Percentiles rank a stretch among this genome's conserved stretches.
phyloP scores from a whole-genome alignment of 345 rosid genomes.

The Syzygium jambos region DNA sequence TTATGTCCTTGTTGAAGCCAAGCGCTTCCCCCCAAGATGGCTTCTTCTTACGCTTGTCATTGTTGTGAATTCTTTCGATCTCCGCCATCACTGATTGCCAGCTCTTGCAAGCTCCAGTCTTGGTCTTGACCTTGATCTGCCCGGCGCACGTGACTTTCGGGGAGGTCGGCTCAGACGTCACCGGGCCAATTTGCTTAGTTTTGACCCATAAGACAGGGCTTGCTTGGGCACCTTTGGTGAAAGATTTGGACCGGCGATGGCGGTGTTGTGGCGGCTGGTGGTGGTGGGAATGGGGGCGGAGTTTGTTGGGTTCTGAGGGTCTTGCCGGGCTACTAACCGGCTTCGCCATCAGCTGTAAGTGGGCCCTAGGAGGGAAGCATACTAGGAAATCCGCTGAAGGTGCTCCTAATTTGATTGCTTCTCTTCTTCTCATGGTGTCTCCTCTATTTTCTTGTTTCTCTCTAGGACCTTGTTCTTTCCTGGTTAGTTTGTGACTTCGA shows the following conservation, averaged over 20 bases:
- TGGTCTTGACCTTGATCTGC: slow-evolving; percentile 77
- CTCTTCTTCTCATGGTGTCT: slow-evolving; percentile 60
- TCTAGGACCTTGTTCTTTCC: neutral
- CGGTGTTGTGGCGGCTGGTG: neutral
- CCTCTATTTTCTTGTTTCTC: neutral
- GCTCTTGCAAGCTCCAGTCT: slow-evolving; percentile 46
- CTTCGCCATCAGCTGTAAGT: slow-evolving; percentile 58
- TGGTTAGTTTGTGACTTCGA: neutral
- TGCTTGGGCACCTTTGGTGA: slow-evolving; percentile 17
- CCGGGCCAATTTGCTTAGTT: slow-evolving; percentile 44
- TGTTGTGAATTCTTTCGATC: slow-evolving; percentile 16
- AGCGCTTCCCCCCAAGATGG: slow-evolving; percentile 17
- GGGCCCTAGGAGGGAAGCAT: slow-evolving; percentile 81
- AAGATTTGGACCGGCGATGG: slow-evolving; percentile 28
- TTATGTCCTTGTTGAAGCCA: slow-evolving; percentile 26
- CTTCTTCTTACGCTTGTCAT: slow-evolving; percentile 11
- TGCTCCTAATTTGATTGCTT: slow-evolving; percentile 29
- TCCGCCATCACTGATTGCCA: slow-evolving; percentile 41
- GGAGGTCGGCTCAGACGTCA: slow-evolving; percentile 70
- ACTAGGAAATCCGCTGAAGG: slow-evolving; percentile 71
- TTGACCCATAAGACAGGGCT: slow-evolving; percentile 69
- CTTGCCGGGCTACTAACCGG: slow-evolving; percentile 73
- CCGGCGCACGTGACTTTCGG: slow-evolving; percentile 93
- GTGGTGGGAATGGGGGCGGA: slow-evolving; percentile 27
- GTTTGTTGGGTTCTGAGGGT: slow-evolving; percentile 18